These are phyloP conservation scores for Colletotrichum sojae DNA, from an alignment of 2,329 filamentous ascomycete species.

Conservation along the genomic window DNA sequence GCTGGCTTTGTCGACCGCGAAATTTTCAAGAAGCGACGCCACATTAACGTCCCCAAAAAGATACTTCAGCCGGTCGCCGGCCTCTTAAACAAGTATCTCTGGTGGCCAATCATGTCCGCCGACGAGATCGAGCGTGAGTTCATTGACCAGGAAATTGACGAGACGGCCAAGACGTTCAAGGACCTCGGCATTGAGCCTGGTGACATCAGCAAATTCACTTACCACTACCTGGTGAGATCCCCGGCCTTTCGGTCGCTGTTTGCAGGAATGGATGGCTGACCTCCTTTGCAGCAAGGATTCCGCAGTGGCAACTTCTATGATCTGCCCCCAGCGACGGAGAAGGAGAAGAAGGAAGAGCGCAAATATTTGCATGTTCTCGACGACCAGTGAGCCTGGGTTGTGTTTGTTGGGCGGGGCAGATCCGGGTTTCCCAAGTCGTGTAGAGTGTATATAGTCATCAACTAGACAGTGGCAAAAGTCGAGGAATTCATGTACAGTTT, in stretches of 20 bases:
- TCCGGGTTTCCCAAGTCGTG: slow-evolving; percentile 36
- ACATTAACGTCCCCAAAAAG: slow-evolving; percentile 90
- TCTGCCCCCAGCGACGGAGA: slow-evolving; percentile 92
- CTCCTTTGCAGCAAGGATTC: slow-evolving; percentile 80
- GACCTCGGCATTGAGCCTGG: slow-evolving; percentile 92
- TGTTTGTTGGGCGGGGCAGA: slow-evolving; percentile 41
- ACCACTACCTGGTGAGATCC: slow-evolving; percentile 87
- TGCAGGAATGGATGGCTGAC: slow-evolving; percentile 49
- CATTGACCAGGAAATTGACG: slow-evolving; percentile 92
- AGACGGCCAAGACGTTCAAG: slow-evolving; percentile 93
- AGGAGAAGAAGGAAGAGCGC: slow-evolving; percentile 94
- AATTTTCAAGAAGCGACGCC: slow-evolving; percentile 89
- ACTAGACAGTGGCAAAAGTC: slow-evolving; percentile 46
- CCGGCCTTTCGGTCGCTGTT: not conserved
- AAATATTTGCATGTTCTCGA: slow-evolving; percentile 97
- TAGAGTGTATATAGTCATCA: slow-evolving; percentile 49
- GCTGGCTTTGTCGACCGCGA: slow-evolving; percentile 90
- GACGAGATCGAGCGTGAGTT: slow-evolving; percentile 95
- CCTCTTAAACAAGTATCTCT: slow-evolving; percentile 84
- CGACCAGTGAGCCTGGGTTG: slow-evolving; percentile 67
- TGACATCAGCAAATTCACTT: slow-evolving; percentile 88
- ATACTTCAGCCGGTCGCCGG: slow-evolving; percentile 82
- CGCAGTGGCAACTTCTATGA: slow-evolving; percentile 92
- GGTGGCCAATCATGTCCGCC: slow-evolving; percentile 88
- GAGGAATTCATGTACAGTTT: slow-evolving; percentile 37